A percentile compares a stretch with the other conserved stretches of the same genome.
phyloP scores from a whole-genome alignment of 768 basidiomycete genomes.

The Phaeolepiota aurea region DNA sequence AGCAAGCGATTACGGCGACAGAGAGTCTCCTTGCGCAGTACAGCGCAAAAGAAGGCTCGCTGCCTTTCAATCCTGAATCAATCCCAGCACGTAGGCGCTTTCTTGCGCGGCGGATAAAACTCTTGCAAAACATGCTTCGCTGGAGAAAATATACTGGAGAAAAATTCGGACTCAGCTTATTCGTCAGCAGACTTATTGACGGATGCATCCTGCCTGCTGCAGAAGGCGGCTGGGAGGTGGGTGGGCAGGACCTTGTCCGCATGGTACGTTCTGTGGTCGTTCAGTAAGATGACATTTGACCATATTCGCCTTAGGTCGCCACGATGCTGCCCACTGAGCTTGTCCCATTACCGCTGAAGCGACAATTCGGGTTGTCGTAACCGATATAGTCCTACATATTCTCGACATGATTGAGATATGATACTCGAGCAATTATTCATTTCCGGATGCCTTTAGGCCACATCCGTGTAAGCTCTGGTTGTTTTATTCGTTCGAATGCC shows the following conservation, averaged over 20 bases:
- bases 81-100: constrained; percentile 66
- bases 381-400: neutral
- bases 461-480: too few relatives aligned
- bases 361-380: constrained; percentile 11
- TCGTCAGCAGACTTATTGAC: constrained; percentile 50
- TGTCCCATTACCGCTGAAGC: constrained; percentile 15
- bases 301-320: constrained; percentile 21
- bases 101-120: constrained; percentile 57
- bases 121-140: constrained; percentile 61
- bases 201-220: constrained; percentile 58
- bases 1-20: constrained; percentile 43
- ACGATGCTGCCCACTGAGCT: constrained; percentile 27
- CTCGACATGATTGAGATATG: too few relatives aligned
- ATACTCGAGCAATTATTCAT: too few relatives aligned
- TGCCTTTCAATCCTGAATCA: constrained; percentile 68
- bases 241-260: constrained; percentile 57
- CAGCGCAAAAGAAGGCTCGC: constrained; percentile 20
- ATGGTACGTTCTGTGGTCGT: constrained; percentile 35
- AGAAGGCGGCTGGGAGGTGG: constrained; percentile 79
- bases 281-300: constrained; percentile 10
- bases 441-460: too few relatives aligned
- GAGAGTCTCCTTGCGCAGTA: constrained; percentile 44
- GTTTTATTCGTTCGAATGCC: constrained; percentile 4
- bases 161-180: constrained; percentile 42
- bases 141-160: constrained; percentile 74